Base-by-base conservation (phyloP, 257 asterid species). In the Avicennia marina region DNA sequence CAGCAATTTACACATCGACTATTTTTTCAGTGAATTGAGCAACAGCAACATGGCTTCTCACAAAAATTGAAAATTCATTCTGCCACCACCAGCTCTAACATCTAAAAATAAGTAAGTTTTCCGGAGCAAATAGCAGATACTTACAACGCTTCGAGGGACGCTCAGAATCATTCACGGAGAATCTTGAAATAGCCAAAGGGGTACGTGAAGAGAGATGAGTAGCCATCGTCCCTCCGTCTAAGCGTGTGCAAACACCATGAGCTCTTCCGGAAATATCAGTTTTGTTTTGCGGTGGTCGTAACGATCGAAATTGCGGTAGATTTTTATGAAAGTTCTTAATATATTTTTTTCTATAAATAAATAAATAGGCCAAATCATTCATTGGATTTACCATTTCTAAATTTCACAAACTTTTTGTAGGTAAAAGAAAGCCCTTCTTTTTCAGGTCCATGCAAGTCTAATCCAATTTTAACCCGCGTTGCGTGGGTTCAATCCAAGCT, bases 121-220 rank as follows among this genome's bases (percentile, higher is more conserved):
- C 12, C 24, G 18, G n/a, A 48, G 62, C 52, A 51, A 51, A 45
- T 62, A 61, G 45, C n/a, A 54, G 29, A 40, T 1, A 42, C 81
- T 66, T 65, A 83, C 86, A 40, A 49, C 60, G 79, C 31, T 57
- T 75, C 11, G 82, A 58, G 22, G 72, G 70, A 60, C 72, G 50
- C 18, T 63, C 70, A 62, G 77, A 63, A 46, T 71, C 63, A 56
- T 70, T 77, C 43, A 45, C 46, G 34, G 75, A 43, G 67, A 79
- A 77, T 9, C 61, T 56, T 7, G 78, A 62, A 11, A 81, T 65
- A 51, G 88, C 85, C 33, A 85, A 77, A 44, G 75, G 64, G 11
- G 71, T 18, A 16, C 49, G 74, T 27, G 72, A 66, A 47, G 81
- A 81, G 72, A 86, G 78, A 55, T 81, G 87, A 56, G 80, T 75